phyloP scores from a whole-genome alignment of 176 grass and related monocot species.

The Thinopyrum elongatum region DNA sequence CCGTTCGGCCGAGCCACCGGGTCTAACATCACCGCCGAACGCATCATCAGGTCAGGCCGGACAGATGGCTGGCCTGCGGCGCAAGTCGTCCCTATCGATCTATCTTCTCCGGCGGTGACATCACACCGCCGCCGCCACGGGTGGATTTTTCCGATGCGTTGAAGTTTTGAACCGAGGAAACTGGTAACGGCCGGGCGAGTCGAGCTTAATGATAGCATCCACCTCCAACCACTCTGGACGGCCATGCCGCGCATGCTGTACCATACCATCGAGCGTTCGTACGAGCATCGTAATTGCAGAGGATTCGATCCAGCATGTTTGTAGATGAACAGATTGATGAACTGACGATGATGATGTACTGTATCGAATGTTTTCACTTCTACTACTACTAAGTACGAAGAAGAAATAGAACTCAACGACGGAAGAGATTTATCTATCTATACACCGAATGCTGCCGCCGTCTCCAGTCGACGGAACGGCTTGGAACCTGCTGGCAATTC shows the following conservation, averaged over 20 bases:
- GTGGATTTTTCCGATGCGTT: not conserved
- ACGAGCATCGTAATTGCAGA: not conserved
- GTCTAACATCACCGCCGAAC: conserved; percentile 20
- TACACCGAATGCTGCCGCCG: not conserved
- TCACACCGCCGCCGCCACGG: not conserved
- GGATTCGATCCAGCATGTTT: not conserved
- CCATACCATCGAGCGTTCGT: not conserved
- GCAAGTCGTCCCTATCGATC: not conserved
- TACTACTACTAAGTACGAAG: not conserved
- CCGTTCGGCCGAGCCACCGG: not conserved
- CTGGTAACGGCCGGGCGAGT: too few relatives aligned
- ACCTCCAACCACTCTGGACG: not conserved
- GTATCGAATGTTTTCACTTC: not conserved
- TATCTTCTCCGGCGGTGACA: not conserved
- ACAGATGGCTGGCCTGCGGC: conserved; percentile 1
- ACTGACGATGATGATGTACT: not conserved
- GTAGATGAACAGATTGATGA: not conserved
- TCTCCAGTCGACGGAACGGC: too few relatives aligned
- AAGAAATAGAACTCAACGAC: not conserved
- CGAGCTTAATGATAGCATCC: not conserved
- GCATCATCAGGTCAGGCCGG: conserved; percentile 19
- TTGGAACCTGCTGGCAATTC: too few relatives aligned
- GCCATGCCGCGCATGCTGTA: too few relatives aligned
- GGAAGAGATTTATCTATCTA: not conserved
- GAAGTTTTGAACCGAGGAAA: not conserved